These are phyloP conservation scores for Penicillium goetzii DNA, from an alignment of 495 filamentous ascomycete species.

Conservation along the genomic window DNA sequence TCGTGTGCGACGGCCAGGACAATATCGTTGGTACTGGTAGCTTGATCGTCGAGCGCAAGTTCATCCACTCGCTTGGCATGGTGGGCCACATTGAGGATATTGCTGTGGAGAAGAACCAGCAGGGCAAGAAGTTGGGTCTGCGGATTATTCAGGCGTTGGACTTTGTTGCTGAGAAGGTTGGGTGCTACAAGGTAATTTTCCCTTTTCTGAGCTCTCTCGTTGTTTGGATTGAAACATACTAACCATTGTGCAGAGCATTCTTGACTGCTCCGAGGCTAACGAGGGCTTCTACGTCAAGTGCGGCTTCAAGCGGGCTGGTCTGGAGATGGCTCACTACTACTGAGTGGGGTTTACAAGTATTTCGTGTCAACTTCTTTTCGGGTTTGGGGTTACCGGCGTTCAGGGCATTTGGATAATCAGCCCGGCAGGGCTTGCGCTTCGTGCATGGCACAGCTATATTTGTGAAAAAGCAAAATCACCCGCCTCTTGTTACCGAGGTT, in stretches of 20 bases:
- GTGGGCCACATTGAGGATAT: slow-evolving; percentile 99
- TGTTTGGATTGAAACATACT: slow-evolving; percentile 33
- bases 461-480: background rate
- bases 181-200: slow-evolving; percentile 81
- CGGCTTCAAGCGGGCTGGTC: slow-evolving; percentile 87
- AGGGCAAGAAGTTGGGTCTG: slow-evolving; percentile 94
- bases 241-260: slow-evolving; percentile 56
- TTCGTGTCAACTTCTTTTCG: slow-evolving; percentile 14
- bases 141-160: slow-evolving; percentile 94
- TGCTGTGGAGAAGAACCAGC: slow-evolving; percentile 88
- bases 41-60: slow-evolving; percentile 74
- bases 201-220: slow-evolving; percentile 8
- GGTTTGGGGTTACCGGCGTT: slow-evolving; percentile 25
- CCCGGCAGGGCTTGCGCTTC: slow-evolving; percentile 11
- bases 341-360: slow-evolving; percentile 37
- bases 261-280: slow-evolving; percentile 81
- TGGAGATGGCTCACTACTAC: slow-evolving; percentile 98
- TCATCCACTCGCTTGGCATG: slow-evolving; percentile 51
- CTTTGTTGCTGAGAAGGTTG: slow-evolving; percentile 78
- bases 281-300: slow-evolving; percentile 99
- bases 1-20: slow-evolving; percentile 71
- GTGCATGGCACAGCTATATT: slow-evolving; percentile 13
- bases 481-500: background rate
- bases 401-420: slow-evolving; percentile 15
- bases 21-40: slow-evolving; percentile 85